Evolutionary conservation across 305 asterid genomes (phyloP).

Genomic region (Rubia balearica): DNA sequence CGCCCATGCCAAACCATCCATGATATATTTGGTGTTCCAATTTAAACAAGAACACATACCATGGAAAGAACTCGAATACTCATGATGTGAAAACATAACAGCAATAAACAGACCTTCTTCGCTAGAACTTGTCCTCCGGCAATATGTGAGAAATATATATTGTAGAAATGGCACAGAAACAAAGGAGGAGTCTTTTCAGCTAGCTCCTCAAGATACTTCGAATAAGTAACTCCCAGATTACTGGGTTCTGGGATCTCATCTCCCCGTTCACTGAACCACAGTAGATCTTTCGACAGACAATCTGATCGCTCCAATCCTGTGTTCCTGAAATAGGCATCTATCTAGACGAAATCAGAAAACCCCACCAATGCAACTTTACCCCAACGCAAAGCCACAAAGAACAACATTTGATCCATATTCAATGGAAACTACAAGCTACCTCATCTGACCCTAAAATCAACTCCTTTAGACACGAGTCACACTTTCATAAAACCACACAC

Average conservation of each 20-base stretch:
- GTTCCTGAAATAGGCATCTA: slow-evolving; percentile 89
- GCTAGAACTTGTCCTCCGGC: slow-evolving; percentile 85
- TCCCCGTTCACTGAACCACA: slow-evolving; percentile 59
- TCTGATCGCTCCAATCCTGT: slow-evolving; percentile 79
- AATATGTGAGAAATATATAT: slow-evolving; percentile 82
- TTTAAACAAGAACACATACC: neutral
- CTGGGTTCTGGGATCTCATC: slow-evolving; percentile 66
- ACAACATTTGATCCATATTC: neutral
- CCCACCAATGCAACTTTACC: neutral
- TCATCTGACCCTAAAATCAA: neutral
- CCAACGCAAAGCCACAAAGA: neutral
- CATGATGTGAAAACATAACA: slow-evolving; percentile 7
- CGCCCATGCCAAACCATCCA: neutral
- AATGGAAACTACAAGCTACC: neutral
- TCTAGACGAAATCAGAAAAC: slow-evolving; percentile 7
- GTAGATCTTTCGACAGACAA: slow-evolving; percentile 50
- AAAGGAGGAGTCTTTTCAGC: slow-evolving; percentile 66
- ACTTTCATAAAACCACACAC: neutral
- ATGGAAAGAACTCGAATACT: neutral
- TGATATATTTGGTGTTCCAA: neutral
- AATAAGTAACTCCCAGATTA: slow-evolving; percentile 57
- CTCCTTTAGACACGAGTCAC: neutral
- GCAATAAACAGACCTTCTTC: slow-evolving; percentile 50
- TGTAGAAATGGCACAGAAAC: slow-evolving; percentile 80
- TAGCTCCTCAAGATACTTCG: slow-evolving; percentile 60